Base-by-base conservation (phyloP, 768 basidiomycete genomes). In the Serendipita sp. region DNA sequence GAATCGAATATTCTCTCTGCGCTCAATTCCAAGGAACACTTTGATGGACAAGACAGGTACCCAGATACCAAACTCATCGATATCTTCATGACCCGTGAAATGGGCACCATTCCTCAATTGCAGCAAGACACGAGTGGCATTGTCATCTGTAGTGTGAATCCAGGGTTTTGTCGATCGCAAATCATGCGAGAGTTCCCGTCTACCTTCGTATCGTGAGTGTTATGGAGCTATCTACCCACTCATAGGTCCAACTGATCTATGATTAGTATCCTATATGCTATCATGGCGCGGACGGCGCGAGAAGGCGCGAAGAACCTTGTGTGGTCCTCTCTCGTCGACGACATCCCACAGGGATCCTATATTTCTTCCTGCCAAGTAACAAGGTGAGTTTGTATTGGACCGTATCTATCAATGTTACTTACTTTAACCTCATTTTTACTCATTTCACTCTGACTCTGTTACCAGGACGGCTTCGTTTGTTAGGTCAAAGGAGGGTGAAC, bases 161-260 rank as follows among this genome's bases (percentile, higher is more conserved):
- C 66, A 7, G 66, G 66, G 3, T 63, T 66, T 28, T 66, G 66
- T 47, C 63, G 62, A 11, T 64, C 66, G 16, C 30, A 63, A 48
- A 47, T 66, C 28, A 16, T 51, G 46, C n/a, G 66, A 7, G 45
- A 66, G n/a, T 28, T n/a, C 30, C 5, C 5, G 8, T 10, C 56
- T n/a, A 38, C 32, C 16, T 10, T 60, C 56, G 10, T 4, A 30
- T 10, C 56, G 34, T 36, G 18, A 60, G 56, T 36, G 30, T 18
- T n/a, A 23, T 23, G 23, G 23, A 23, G 16, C 5, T n/a, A 23
- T n/a, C 56, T 32, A 23, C n/a, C 13, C 41, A 7, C 41, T 60
- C 56, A 8, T 8, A 23, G 13, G 48, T 51, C 48, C 48, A 5
- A 60, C 18, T 28, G 28, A 36, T 8, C 28, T 11, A 11, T n/a